Conservation (phyloP, 2,329 filamentous ascomycete species). For the Venturia asperata region DNA sequence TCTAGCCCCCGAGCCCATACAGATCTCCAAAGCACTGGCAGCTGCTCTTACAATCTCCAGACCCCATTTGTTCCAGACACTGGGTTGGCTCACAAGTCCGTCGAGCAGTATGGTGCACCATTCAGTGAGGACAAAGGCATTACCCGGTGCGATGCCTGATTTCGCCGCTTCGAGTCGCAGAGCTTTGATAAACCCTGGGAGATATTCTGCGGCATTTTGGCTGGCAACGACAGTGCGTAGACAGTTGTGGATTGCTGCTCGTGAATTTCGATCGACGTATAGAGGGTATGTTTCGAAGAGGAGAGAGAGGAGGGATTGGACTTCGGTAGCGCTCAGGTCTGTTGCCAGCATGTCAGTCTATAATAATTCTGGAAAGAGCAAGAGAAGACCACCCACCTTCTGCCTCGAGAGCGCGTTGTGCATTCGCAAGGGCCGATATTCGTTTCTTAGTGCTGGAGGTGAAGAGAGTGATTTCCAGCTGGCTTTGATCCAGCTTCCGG, state of each 20-base stretch:
- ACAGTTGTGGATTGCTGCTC: constrained; percentile 75
- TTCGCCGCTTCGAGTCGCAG: constrained; percentile 70
- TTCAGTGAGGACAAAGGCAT: constrained; percentile 81
- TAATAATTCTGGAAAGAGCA: neutral
- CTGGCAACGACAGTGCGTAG: constrained; percentile 59
- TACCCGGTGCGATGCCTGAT: constrained; percentile 65
- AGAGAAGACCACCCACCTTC: constrained; percentile 30
- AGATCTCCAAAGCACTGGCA: constrained; percentile 65
- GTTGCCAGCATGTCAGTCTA: constrained; percentile 15
- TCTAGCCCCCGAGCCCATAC: constrained; percentile 58
- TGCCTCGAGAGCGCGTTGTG: constrained; percentile 38
- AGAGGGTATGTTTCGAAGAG: constrained; percentile 83
- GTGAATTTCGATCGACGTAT: constrained; percentile 79
- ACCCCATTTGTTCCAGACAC: constrained; percentile 58
- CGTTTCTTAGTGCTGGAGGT: constrained; percentile 44
- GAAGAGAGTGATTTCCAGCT: constrained; percentile 28
- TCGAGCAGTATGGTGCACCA: constrained; percentile 81
- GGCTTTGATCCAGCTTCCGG: constrained; percentile 12
- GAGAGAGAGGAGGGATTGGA: constrained; percentile 56
- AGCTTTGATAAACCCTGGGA: constrained; percentile 58
- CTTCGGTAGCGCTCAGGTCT: constrained; percentile 37
- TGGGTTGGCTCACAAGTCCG: constrained; percentile 52
- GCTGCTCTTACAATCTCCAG: constrained; percentile 60
- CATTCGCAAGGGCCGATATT: constrained; percentile 37
- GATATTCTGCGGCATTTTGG: constrained; percentile 48